phyloP scores from a whole-genome alignment of 805 yeast species.

The Wickerhamomyces queroliae region DNA sequence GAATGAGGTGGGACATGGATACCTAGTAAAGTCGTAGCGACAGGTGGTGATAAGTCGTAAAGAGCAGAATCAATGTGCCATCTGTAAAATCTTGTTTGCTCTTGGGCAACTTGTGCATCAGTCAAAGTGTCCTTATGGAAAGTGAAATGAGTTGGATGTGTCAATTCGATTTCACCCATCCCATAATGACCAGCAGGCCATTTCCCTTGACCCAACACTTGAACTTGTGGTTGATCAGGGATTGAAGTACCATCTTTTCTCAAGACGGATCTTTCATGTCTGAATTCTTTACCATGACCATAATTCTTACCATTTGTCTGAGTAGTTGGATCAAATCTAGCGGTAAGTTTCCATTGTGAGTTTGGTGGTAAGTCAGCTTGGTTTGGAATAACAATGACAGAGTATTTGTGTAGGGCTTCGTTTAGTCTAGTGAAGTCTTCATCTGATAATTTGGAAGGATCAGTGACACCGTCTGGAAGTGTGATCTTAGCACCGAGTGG shows the following conservation, averaged over 20 bases:
- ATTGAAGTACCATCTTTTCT: constrained; percentile 77
- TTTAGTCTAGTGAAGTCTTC: constrained; percentile 57
- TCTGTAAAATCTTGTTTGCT: constrained; percentile 78
- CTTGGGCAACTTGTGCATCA: constrained; percentile 52
- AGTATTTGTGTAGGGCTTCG: constrained; percentile 59
- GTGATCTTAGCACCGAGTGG: constrained; percentile 67
- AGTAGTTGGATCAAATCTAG: constrained; percentile 71
- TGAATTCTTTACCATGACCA: constrained; percentile 81
- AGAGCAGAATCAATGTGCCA: constrained; percentile 94
- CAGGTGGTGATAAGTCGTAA: constrained; percentile 81
- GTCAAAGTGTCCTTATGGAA: constrained; percentile 69
- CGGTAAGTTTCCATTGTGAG: constrained; percentile 71
- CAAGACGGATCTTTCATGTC: constrained; percentile 60
- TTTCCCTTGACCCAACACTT: constrained; percentile 79
- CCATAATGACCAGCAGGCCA: constrained; percentile 59
- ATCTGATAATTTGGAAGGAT: constrained; percentile 63
- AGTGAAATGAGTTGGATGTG: constrained; percentile 79
- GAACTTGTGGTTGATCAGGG: constrained; percentile 83
- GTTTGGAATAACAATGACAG: constrained; percentile 70
- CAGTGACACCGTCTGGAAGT: constrained; percentile 65
- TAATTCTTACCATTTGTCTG: constrained; percentile 48
- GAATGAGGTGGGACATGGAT: constrained; percentile 68
- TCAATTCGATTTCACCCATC: constrained; percentile 47
- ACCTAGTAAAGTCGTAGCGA: constrained; percentile 79
- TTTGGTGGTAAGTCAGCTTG: constrained; percentile 65